Evolutionary conservation across 257 asterid species (phyloP).

Genomic region (Fraxinus anomala): DNA sequence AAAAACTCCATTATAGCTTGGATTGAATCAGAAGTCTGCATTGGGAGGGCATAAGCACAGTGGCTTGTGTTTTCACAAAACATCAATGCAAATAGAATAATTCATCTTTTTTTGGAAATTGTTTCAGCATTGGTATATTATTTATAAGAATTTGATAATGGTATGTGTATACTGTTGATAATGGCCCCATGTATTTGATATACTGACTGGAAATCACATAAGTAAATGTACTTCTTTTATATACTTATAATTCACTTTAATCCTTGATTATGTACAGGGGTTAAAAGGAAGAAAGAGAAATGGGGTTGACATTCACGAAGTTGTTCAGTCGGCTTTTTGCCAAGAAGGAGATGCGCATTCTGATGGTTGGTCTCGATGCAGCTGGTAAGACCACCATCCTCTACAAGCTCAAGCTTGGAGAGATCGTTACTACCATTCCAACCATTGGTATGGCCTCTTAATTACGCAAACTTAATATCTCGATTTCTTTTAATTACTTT

Average conservation of each 20-base stretch:
- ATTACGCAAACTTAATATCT: background rate
- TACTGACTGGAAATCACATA: background rate
- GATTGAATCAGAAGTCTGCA: background rate
- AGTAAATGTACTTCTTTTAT: background rate
- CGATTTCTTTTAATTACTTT: background rate
- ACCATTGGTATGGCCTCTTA: slow-evolving; percentile 68
- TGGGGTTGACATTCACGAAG: slow-evolving; percentile 83
- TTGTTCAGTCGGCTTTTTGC: slow-evolving; percentile 87
- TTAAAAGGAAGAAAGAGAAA: slow-evolving; percentile 41
- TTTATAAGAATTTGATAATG: background rate
- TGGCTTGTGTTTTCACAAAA: background rate
- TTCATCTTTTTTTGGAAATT: background rate
- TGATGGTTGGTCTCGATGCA: slow-evolving; percentile 94
- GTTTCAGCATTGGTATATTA: background rate
- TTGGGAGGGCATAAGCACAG: background rate
- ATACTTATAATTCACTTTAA: background rate
- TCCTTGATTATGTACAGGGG: slow-evolving; percentile 31
- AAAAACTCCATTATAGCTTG: too few relatives aligned
- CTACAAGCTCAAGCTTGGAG: slow-evolving; percentile 98
- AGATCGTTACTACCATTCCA: slow-evolving; percentile 92
- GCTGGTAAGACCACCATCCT: slow-evolving; percentile 96
- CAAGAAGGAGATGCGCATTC: slow-evolving; percentile 89
- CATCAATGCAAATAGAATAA: background rate
- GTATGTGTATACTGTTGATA: background rate
- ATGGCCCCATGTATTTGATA: background rate